These are phyloP conservation scores for Delonix regia DNA, from an alignment of 306 rosid species.

Conservation along the genomic window DNA sequence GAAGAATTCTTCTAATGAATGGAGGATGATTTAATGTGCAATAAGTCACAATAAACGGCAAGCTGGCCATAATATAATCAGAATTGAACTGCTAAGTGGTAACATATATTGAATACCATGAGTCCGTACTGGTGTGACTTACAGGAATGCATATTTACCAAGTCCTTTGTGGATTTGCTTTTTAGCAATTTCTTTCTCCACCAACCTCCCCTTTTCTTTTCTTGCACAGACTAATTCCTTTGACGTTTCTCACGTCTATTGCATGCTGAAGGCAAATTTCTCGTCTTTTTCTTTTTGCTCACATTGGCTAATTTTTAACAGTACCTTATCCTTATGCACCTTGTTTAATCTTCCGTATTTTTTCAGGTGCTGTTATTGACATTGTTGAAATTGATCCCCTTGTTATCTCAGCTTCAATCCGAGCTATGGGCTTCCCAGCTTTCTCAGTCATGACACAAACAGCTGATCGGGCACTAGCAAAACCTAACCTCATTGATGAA, in stretches of 20 bases:
- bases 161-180: background rate
- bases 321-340: constrained; percentile 10
- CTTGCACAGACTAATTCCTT: background rate
- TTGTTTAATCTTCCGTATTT: constrained; percentile 15
- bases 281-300: background rate
- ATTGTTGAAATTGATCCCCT: constrained; percentile 90
- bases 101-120: background rate
- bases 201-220: background rate
- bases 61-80: background rate
- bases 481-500: constrained; percentile 56
- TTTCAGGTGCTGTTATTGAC: constrained; percentile 77
- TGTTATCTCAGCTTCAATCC: constrained; percentile 84
- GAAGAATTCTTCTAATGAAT: background rate
- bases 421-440: constrained; percentile 94
- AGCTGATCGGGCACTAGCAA: constrained; percentile 50
- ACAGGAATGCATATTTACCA: background rate
- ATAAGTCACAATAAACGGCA: background rate
- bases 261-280: constrained; percentile 10
- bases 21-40: constrained; percentile 13
- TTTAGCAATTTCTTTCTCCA: background rate
- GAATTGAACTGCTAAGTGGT: background rate
- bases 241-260: constrained; percentile 4
- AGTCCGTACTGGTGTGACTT: constrained; percentile 6
- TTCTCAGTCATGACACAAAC: constrained; percentile 69
- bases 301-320: constrained; percentile 3